These are phyloP conservation scores for Xylariaceae sp. DNA, from an alignment of 2,329 filamentous ascomycete genomes.

Conservation along the genomic window DNA sequence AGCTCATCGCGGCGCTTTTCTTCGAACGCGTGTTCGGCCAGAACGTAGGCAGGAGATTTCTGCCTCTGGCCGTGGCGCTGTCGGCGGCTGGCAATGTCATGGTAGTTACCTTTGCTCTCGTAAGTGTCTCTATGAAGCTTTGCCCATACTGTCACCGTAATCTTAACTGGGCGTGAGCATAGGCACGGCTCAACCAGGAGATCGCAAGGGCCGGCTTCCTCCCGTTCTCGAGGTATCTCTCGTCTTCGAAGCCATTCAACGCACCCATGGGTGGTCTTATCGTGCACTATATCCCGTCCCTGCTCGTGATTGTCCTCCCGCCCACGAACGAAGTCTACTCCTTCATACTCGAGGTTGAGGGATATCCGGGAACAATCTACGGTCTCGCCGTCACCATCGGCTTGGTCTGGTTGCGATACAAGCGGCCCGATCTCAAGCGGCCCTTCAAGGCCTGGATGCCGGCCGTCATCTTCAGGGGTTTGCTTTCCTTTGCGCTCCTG, in stretches of 20 bases:
- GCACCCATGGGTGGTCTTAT: constrained; percentile 71
- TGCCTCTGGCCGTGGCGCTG: constrained; percentile 69
- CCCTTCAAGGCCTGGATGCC: constrained; percentile 70
- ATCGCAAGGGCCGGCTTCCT: constrained; percentile 74
- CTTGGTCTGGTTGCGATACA: constrained; percentile 64
- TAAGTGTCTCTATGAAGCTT: constrained; percentile 43
- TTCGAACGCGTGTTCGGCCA: constrained; percentile 69
- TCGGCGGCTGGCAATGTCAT: constrained; percentile 75
- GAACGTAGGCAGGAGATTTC: constrained; percentile 59
- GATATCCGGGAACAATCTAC: constrained; percentile 68
- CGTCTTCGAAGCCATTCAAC: constrained; percentile 70
- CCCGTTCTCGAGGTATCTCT: constrained; percentile 64
- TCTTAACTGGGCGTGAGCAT: not conserved
- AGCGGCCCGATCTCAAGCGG: constrained; percentile 63
- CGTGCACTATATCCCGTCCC: constrained; percentile 70
- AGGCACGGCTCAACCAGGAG: constrained; percentile 73
- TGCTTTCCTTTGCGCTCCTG: constrained; percentile 60
- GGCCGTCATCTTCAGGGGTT: constrained; percentile 61
- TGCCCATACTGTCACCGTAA: constrained; percentile 10
- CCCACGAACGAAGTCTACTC: constrained; percentile 71
- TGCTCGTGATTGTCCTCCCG: constrained; percentile 69
- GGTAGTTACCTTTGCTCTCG: constrained; percentile 72
- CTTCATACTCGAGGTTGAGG: constrained; percentile 75
- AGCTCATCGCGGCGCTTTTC: constrained; percentile 71
- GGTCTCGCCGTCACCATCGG: constrained; percentile 62